Evolutionary conservation across 352 stramenopile genomes (phyloP).

Genomic region (Globisporangium spinosum): DNA sequence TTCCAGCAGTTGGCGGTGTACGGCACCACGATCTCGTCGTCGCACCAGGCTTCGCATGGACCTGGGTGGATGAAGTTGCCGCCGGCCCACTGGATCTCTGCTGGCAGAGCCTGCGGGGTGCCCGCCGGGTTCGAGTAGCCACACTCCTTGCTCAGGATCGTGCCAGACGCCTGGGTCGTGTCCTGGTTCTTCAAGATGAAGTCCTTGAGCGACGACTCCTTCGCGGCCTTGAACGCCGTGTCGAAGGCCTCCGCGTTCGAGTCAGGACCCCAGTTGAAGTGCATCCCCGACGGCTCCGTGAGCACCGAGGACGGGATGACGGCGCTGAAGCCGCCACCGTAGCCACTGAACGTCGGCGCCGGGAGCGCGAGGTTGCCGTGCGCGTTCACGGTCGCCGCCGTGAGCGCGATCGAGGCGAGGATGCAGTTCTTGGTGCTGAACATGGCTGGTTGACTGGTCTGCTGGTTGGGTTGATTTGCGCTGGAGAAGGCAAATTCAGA

Average conservation of each 20-base stretch:
- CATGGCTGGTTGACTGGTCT: background rate
- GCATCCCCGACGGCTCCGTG: background rate
- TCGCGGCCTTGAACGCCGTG: slow-evolving; percentile 5
- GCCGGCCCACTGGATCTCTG: slow-evolving; percentile 1
- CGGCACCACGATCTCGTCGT: slow-evolving; percentile 10
- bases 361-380: background rate
- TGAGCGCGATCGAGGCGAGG: background rate
- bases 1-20: slow-evolving; percentile 7
- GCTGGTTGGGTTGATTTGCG: background rate
- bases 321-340: background rate
- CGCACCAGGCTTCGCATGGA: slow-evolving; percentile 5
- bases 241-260: slow-evolving; percentile 5
- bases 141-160: slow-evolving; percentile 7
- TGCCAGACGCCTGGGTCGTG: background rate
- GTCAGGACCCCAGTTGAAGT: background rate
- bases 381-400: background rate
- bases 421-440: slow-evolving; percentile 2
- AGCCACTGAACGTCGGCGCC: slow-evolving; percentile 7
- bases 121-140: slow-evolving; percentile 2
- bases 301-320: background rate
- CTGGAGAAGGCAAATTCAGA: background rate
- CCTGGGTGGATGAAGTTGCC: slow-evolving; percentile 6
- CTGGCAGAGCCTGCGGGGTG: slow-evolving; percentile 3
- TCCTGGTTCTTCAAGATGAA: slow-evolving; percentile 10
- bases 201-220: slow-evolving; percentile 3